Percentiles rank a stretch among this genome's conserved stretches.
Conservation (phyloP, 805 yeast genomes). For the Maudiozyma pseudohumilis region DNA sequence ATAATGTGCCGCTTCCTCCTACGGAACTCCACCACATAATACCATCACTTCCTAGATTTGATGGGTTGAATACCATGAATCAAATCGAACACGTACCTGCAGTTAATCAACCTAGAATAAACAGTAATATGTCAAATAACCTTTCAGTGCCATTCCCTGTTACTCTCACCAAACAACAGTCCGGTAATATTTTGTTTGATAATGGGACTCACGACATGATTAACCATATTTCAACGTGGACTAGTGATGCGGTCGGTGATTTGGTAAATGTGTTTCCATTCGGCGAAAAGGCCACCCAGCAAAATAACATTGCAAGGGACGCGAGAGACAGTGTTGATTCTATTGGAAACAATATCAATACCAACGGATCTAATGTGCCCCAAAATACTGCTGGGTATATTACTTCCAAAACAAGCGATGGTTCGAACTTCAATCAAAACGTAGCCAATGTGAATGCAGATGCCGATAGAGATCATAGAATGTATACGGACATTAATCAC, state of each 20-base stretch:
- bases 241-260: constrained; percentile 25
- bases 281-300: not conserved
- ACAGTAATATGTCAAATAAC: not conserved
- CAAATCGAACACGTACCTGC: not conserved
- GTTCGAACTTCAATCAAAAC: not conserved
- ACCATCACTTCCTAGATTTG: not conserved
- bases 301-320: not conserved
- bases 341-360: not conserved
- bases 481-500: not conserved
- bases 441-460: not conserved
- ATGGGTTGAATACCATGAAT: not conserved
- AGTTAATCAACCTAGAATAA: not conserved
- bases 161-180: not conserved
- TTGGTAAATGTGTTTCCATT: constrained; percentile 7
- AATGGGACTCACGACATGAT: constrained; percentile 49
- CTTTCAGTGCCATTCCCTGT: not conserved
- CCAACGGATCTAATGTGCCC: not conserved
- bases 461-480: not conserved
- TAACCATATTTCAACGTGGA: constrained; percentile 52
- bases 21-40: too few species aligned
- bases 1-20: too few species aligned
- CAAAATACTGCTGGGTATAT: not conserved
- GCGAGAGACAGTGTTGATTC: too few species aligned
- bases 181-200: constrained; percentile 17
- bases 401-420: not conserved